phyloP scores from a whole-genome alignment of 306 rosid species.

The Gillenia trifoliata region DNA sequence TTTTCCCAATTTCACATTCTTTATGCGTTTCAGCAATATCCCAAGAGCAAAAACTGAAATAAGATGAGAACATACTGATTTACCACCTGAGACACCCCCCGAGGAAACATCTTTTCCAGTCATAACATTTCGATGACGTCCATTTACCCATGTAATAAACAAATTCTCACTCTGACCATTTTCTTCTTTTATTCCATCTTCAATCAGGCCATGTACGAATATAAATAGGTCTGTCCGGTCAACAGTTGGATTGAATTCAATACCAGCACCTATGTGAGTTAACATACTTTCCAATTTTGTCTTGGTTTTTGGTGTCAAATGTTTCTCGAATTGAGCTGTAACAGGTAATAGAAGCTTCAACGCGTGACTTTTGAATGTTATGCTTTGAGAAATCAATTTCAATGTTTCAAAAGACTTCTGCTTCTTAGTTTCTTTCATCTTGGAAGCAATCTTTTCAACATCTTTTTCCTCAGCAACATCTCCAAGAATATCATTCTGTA shows the following conservation, averaged over 20 bases:
- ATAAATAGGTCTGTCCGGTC: slow-evolving; percentile 66
- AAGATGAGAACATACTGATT: slow-evolving; percentile 66
- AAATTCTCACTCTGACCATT: slow-evolving; percentile 40
- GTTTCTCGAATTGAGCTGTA: slow-evolving; percentile 55
- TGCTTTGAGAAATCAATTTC: slow-evolving; percentile 63
- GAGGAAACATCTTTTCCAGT: slow-evolving; percentile 38
- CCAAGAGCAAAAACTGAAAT: slow-evolving; percentile 75
- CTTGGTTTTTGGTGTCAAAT: slow-evolving; percentile 59
- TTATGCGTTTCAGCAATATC: slow-evolving; percentile 61
- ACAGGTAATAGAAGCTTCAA: slow-evolving; percentile 67
- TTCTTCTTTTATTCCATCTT: slow-evolving; percentile 69
- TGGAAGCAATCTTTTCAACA: slow-evolving; percentile 87
- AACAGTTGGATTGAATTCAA: slow-evolving; percentile 77
- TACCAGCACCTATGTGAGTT: slow-evolving; percentile 68
- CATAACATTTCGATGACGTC: slow-evolving; percentile 14
- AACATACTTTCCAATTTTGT: slow-evolving; percentile 76
- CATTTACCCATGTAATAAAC: slow-evolving; percentile 19
- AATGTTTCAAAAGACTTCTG: slow-evolving; percentile 78
- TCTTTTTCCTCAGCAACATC: slow-evolving; percentile 92
- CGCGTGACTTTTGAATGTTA: slow-evolving; percentile 72
- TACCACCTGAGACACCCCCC: slow-evolving; percentile 35
- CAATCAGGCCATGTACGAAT: slow-evolving; percentile 61
- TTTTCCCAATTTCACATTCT: slow-evolving; percentile 47
- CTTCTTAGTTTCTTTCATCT: slow-evolving; percentile 89
- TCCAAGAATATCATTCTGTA: slow-evolving; percentile 81